Percentiles rank a stretch among this genome's conserved stretches.
Conservation (phyloP, 2,329 filamentous ascomycete species). For the Pestalotiopsis sp. region DNA sequence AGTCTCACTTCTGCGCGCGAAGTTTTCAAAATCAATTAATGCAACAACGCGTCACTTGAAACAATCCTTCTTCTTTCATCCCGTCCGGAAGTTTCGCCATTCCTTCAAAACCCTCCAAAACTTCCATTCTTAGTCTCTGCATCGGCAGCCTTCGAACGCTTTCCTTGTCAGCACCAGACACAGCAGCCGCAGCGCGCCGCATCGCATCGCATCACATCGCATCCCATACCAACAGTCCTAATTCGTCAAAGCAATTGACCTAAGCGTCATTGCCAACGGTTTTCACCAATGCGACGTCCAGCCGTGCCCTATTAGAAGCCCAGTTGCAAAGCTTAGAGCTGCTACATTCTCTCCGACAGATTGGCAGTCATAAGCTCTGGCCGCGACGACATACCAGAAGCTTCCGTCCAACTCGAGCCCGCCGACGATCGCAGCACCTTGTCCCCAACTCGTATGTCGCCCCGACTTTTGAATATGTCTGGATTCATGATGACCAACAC, state of each 20-base stretch:
- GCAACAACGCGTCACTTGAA: neutral
- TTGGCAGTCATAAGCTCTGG: neutral
- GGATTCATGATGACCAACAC: slow-evolving; percentile 24
- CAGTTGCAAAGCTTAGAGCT: neutral
- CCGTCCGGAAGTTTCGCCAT: neutral
- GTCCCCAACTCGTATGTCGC: slow-evolving; percentile 1
- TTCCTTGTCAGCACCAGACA: neutral
- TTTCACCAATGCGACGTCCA: neutral
- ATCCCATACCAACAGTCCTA: neutral
- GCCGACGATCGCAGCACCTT: neutral
- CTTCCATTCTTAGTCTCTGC: neutral
- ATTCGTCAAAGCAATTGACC: neutral
- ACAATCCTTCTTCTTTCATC: neutral
- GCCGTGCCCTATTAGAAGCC: neutral
- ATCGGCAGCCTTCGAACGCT: neutral
- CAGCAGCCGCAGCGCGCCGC: neutral
- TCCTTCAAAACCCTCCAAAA: neutral
- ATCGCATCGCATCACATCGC: neutral
- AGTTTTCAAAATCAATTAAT: neutral
- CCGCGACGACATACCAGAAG: neutral
- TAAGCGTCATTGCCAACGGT: neutral
- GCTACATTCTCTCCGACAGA: neutral
- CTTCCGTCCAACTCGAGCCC: neutral
- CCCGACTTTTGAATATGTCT: slow-evolving; percentile 9
- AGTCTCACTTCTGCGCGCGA: neutral